Conservation (phyloP, 2,329 filamentous ascomycete genomes). For the Dactylella cylindrospora region DNA sequence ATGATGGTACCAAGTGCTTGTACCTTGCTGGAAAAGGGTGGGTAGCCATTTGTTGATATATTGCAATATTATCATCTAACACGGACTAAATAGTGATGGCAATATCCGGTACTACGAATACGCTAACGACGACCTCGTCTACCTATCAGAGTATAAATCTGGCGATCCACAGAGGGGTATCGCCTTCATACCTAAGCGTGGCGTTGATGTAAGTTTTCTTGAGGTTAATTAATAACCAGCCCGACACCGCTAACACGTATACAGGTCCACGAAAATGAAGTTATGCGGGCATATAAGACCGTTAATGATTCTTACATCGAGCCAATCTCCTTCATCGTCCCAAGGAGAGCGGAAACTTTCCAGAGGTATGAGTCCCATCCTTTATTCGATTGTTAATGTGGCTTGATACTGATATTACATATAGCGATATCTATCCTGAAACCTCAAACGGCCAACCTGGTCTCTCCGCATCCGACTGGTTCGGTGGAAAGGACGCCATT, state of each 20-base stretch:
- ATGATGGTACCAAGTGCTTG: conserved; percentile 90
- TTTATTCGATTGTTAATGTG: background rate
- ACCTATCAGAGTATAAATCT: conserved; percentile 96
- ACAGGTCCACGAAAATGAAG: conserved; percentile 88
- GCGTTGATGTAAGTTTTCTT: conserved; percentile 71
- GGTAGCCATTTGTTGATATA: conserved; percentile 52
- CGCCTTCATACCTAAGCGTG: conserved; percentile 90
- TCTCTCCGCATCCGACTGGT: conserved; percentile 78
- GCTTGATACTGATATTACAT: conserved; percentile 64
- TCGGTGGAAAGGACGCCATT: conserved; percentile 77
- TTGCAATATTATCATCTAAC: conserved; percentile 47
- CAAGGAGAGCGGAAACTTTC: conserved; percentile 61
- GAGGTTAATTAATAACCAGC: background rate
- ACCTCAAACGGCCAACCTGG: conserved; percentile 77
- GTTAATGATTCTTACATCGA: conserved; percentile 93
- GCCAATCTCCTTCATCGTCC: conserved; percentile 95
- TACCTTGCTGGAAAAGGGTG: conserved; percentile 97
- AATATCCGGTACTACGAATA: conserved; percentile 99
- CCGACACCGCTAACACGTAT: conserved; percentile 43
- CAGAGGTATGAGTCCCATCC: conserved; percentile 43
- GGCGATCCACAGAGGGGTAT: conserved; percentile 89
- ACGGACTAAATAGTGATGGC: conserved; percentile 68
- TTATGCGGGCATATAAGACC: conserved; percentile 95
- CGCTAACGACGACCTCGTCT: conserved; percentile 98
- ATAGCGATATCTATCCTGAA: conserved; percentile 94